These are phyloP conservation scores for Aspergillus ruber DNA, from an alignment of 2,329 filamentous ascomycete species.

Conservation along the genomic window DNA sequence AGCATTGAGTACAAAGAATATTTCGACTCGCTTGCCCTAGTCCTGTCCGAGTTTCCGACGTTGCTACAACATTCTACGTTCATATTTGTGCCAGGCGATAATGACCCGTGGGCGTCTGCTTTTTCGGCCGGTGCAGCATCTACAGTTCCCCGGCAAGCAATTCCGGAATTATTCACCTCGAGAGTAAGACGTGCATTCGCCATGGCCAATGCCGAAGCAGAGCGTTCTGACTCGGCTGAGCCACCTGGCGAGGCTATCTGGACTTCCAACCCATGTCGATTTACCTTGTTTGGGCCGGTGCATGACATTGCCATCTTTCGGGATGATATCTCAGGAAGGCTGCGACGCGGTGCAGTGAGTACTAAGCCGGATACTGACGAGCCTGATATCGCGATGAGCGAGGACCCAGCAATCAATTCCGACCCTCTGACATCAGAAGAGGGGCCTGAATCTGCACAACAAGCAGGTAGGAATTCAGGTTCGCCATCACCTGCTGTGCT, in stretches of 20 bases:
- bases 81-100: conserved; percentile 90
- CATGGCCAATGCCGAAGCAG: conserved; percentile 65
- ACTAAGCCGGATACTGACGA: conserved; percentile 46
- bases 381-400: conserved; percentile 22
- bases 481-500: conserved; percentile 23
- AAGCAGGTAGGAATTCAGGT: conserved; percentile 10
- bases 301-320: conserved; percentile 83
- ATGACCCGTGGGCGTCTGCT: conserved; percentile 91
- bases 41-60: conserved; percentile 74
- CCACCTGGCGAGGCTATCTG: conserved; percentile 70
- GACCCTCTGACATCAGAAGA: conserved; percentile 27
- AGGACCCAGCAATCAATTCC: conserved; percentile 11
- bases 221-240: conserved; percentile 43
- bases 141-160: conserved; percentile 43
- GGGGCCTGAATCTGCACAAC: conserved; percentile 15
- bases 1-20: conserved; percentile 96
- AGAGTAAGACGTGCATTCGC: conserved; percentile 75
- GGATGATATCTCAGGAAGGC: conserved; percentile 74
- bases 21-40: conserved; percentile 79
- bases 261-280: conserved; percentile 77
- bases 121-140: conserved; percentile 52
- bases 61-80: conserved; percentile 77
- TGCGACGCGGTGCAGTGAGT: conserved; percentile 69
- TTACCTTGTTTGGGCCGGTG: conserved; percentile 78
- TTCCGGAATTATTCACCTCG: conserved; percentile 87